phyloP scores from a whole-genome alignment of 148 eudicot genomes.

The Oxyria digyna region DNA sequence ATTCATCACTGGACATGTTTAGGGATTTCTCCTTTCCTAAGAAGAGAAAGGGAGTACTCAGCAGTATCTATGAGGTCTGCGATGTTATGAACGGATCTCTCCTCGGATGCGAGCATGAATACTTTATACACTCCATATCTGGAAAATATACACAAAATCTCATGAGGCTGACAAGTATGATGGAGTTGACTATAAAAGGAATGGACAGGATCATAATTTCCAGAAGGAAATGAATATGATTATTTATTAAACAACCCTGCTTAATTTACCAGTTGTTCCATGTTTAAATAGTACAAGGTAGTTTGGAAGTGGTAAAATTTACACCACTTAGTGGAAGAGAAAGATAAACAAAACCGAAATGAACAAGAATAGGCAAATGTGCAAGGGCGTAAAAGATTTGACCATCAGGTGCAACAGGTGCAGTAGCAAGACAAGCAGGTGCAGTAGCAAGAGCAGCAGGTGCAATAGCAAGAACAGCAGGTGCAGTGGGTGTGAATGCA shows the following conservation, averaged over 20 bases:
- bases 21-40: conserved; percentile 71
- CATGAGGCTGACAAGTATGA: neutral
- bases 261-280: neutral
- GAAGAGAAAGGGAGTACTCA: conserved; percentile 51
- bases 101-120: conserved; percentile 62
- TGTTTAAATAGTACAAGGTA: neutral
- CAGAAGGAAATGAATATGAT: neutral
- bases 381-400: conserved; percentile 49
- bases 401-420: no score
- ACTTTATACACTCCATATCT: conserved; percentile 65
- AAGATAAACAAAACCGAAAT: neutral
- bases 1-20: conserved; percentile 40
- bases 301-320: neutral
- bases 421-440: no score
- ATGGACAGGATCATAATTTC: neutral
- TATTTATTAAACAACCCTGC: neutral
- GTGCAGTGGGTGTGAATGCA: no score
- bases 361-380: conserved; percentile 5
- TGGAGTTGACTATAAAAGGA: neutral
- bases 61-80: conserved; percentile 57
- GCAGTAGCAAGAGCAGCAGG: no score
- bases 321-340: neutral
- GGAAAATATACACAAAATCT: neutral
- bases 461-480: no score
- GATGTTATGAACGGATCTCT: conserved; percentile 53